phyloP scores from a whole-genome alignment of 768 basidiomycete genomes.

The Lactifluus rugatus region DNA sequence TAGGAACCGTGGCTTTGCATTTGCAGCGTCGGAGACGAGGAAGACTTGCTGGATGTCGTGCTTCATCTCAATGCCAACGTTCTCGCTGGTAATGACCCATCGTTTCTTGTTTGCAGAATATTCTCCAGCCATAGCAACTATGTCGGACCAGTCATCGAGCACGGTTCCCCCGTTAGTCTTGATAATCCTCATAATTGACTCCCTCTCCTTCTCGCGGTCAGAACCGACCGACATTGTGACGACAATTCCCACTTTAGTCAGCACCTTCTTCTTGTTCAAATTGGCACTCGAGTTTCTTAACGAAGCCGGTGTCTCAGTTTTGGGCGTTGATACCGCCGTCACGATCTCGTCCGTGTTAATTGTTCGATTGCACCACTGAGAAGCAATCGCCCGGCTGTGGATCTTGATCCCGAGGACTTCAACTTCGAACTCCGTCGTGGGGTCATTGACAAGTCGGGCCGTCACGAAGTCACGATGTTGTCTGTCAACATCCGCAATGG shows the following conservation, averaged over 20 bases:
- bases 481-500: constrained; percentile 27
- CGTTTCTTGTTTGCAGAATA: constrained; percentile 35
- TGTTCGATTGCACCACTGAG: constrained; percentile 45
- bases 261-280: constrained; percentile 24
- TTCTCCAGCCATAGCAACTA: constrained; percentile 49
- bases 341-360: constrained; percentile 36
- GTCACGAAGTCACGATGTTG: constrained; percentile 21
- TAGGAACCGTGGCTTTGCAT: constrained; percentile 71
- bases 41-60: constrained; percentile 46
- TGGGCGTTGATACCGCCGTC: constrained; percentile 32
- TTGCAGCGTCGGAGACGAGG: constrained; percentile 54
- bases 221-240: constrained; percentile 40
- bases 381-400: constrained; percentile 38
- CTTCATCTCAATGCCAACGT: constrained; percentile 38
- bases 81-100: constrained; percentile 42
- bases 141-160: constrained; percentile 50
- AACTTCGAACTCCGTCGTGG: constrained; percentile 34
- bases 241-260: constrained; percentile 45
- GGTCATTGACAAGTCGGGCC: constrained; percentile 18
- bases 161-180: constrained; percentile 44
- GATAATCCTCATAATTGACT: constrained; percentile 35
- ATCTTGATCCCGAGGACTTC: constrained; percentile 37
- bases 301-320: constrained; percentile 36
- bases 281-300: constrained; percentile 38
- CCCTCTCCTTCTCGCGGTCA: constrained; percentile 34